Evolutionary conservation across 2,329 filamentous ascomycete genomes (phyloP).

Genomic region (Alternaria solani): DNA sequence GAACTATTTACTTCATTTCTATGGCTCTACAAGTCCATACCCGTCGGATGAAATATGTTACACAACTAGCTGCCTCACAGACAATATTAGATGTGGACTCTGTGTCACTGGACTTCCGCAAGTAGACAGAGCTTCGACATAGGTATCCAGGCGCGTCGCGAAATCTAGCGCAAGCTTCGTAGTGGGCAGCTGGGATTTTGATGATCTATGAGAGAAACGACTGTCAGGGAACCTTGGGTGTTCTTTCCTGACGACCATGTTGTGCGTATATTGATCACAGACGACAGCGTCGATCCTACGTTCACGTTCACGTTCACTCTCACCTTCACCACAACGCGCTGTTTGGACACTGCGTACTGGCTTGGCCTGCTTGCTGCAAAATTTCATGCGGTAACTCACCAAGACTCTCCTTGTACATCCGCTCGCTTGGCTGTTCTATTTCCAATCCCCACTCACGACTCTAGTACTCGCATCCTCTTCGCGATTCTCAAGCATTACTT

Average conservation of each 20-base stretch:
- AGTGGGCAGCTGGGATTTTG: background rate
- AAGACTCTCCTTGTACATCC: background rate
- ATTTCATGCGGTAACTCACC: background rate
- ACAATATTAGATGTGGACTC: too few relatives aligned
- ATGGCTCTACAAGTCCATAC: too few relatives aligned
- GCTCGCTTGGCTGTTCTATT: background rate
- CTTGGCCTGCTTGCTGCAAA: background rate
- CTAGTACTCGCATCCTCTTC: background rate
- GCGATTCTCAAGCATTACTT: background rate
- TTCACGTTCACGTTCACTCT: constrained; percentile 5
- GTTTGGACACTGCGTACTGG: background rate
- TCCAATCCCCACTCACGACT: background rate
- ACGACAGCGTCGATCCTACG: background rate
- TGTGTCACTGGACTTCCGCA: background rate
- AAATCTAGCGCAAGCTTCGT: background rate
- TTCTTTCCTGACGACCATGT: background rate
- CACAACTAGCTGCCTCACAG: too few relatives aligned
- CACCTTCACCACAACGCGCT: constrained; percentile 5
- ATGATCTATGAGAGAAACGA: background rate
- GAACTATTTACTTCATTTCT: too few relatives aligned
- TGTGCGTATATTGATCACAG: background rate
- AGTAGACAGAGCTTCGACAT: background rate
- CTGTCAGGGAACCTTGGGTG: background rate
- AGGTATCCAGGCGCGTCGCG: background rate
- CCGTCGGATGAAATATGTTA: too few relatives aligned